Evolutionary conservation across 192 early-diverging fungal species (phyloP).

Genomic region (Gonapodya sp.): DNA sequence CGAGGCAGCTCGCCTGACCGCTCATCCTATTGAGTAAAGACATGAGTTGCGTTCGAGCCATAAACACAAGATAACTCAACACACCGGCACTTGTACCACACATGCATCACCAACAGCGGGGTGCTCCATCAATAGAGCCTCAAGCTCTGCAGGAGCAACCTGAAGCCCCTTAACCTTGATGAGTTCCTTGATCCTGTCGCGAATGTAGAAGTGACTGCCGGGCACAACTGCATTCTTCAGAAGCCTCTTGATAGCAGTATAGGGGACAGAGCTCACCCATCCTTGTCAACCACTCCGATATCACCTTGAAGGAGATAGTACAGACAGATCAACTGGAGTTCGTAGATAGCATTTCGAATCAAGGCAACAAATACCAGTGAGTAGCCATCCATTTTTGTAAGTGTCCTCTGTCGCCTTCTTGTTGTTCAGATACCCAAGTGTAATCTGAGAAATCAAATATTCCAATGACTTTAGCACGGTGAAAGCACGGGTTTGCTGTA

Average conservation of each 20-base stretch:
- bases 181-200: constrained; percentile 6
- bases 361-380: background rate
- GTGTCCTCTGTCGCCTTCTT: constrained; percentile 58
- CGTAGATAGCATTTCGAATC: too few species aligned
- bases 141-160: constrained; percentile 10
- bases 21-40: background rate
- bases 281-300: constrained; percentile 54
- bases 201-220: constrained; percentile 26
- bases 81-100: constrained; percentile 48
- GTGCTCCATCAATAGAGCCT: background rate
- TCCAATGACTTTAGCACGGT: background rate
- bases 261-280: constrained; percentile 54
- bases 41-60: background rate
- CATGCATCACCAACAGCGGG: constrained; percentile 33
- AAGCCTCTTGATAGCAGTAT: constrained; percentile 75
- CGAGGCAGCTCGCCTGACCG: background rate
- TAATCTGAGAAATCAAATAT: background rate
- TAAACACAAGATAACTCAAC: background rate
- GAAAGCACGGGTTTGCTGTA: too few species aligned
- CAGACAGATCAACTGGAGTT: too few species aligned
- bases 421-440: constrained; percentile 69
- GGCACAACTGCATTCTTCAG: too few species aligned
- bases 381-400: constrained; percentile 33
- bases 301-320: constrained; percentile 80
- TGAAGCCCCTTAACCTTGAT: constrained; percentile 29